phyloP scores from a whole-genome alignment of 805 yeast species.

The Ogataea salicorniae region DNA sequence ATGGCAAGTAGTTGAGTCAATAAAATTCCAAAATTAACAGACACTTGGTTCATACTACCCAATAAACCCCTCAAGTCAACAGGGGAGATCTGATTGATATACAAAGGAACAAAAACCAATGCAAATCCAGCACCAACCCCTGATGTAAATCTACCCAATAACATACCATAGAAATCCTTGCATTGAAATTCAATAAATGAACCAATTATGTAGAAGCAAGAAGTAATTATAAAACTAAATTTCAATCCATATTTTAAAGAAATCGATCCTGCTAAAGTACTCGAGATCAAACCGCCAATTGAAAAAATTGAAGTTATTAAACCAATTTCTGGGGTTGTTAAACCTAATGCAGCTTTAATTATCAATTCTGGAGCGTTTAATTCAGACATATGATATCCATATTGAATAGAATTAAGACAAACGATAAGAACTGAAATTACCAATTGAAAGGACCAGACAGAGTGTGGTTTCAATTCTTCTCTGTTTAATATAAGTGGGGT shows the following conservation, averaged over 20 bases:
- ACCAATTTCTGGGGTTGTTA: conserved; percentile 52
- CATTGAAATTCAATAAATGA: conserved; percentile 55
- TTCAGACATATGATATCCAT: conserved; percentile 94
- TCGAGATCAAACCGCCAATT: conserved; percentile 78
- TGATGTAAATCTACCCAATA: conserved; percentile 67
- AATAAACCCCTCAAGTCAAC: conserved; percentile 61
- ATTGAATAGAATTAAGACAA: conserved; percentile 78
- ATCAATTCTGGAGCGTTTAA: conserved; percentile 82
- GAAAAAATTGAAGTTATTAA: conserved; percentile 73
- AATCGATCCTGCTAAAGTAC: conserved; percentile 58
- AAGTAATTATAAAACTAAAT: conserved; percentile 45
- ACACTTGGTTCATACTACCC: conserved; percentile 87
- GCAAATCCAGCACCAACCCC: conserved; percentile 89
- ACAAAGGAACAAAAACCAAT: conserved; percentile 79
- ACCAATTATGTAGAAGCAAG: conserved; percentile 52
- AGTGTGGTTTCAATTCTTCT: background rate
- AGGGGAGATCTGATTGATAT: conserved; percentile 78
- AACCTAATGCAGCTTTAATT: conserved; percentile 27
- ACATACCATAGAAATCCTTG: conserved; percentile 36
- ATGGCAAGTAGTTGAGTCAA: conserved; percentile 74
- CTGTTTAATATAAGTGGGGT: conserved; percentile 5
- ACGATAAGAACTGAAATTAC: conserved; percentile 48
- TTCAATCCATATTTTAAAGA: conserved; percentile 67
- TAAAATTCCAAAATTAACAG: conserved; percentile 80
- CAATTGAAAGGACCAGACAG: conserved; percentile 31